Evolutionary conservation across 805 yeast genomes (phyloP), one percentile per base, ranked within the genome.

Genomic region (Kodamaea jinghongensis): DNA sequence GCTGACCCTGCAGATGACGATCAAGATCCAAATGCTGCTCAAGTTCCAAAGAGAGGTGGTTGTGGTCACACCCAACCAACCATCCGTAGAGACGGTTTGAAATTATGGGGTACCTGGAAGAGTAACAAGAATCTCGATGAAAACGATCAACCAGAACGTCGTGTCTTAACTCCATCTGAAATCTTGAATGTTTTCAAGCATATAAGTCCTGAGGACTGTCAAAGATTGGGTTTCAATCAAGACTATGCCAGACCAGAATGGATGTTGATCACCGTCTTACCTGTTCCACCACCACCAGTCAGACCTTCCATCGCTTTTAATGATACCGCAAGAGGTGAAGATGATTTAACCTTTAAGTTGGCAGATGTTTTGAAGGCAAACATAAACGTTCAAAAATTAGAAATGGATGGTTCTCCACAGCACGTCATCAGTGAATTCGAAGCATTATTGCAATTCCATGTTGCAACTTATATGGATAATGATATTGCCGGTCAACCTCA

Each of bases 401-500:
- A 93, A 63, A 89, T 89, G 78, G 98, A 95, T 62, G 99, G 99
- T 50, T 95, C 98, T 3, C 99, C 99, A 11, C 97, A 91, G 55
- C 99, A 93, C 62, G 98, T 95, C 31, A 85, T 93, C 52, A 86
- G 86, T 59, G 99, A 93, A 67, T 91, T 93, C 58, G 99, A 93
- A 63, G 85, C 96, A 31, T 78, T 93, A 51, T 72, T 93, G 44
- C 99, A 93, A 62, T 93, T 89, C 64, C 99, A 93, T 56, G 97
- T 93, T 38, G 99, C 99, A 6, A 93, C 99, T 0, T 93, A 93
- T 61, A 93, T 93, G 99, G 99, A 93, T 69, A 93, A 93, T 63
- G 98, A 93, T 69, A 93, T 93, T 65, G 99, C 99, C 10, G 99
- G 99, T 47, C 99, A 93, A 70, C 99, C 99, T 0, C 99, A 91